Evolutionary conservation across 1,139 yeast genomes (phyloP).

Genomic region (Sugiyamaella castrensis): DNA sequence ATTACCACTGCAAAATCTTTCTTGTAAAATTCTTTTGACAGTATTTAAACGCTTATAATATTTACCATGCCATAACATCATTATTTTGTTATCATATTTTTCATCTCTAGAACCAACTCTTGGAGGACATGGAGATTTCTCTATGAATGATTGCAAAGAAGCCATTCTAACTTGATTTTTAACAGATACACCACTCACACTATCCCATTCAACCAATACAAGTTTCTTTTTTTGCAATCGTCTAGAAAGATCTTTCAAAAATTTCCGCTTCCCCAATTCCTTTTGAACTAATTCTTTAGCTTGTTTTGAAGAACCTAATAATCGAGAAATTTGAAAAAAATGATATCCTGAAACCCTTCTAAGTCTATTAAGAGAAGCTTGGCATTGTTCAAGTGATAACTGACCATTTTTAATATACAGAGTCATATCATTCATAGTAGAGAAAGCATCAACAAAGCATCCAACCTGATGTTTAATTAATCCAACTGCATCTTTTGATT

Average conservation of each 20-base stretch:
- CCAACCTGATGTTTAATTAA: slow-evolving; percentile 19
- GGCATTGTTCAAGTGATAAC: slow-evolving; percentile 10
- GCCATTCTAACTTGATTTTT: slow-evolving; percentile 17
- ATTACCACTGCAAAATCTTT: slow-evolving; percentile 6
- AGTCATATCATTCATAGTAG: slow-evolving; percentile 13
- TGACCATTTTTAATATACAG: slow-evolving; percentile 11
- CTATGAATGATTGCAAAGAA: slow-evolving; percentile 14
- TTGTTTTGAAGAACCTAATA: slow-evolving; percentile 20
- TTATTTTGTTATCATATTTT: slow-evolving; percentile 11
- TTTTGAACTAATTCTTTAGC: slow-evolving; percentile 21
- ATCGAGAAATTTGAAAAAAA: slow-evolving; percentile 13
- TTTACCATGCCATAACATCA: slow-evolving; percentile 19
- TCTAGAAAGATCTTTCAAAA: slow-evolving; percentile 16
- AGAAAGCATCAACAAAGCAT: slow-evolving; percentile 12
- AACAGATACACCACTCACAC: background rate
- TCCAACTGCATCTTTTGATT: slow-evolving; percentile 23
- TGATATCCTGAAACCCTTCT: slow-evolving; percentile 11
- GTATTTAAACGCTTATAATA: slow-evolving; percentile 8
- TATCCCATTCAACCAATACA: slow-evolving; percentile 14
- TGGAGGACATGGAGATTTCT: slow-evolving; percentile 13
- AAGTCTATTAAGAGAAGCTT: slow-evolving; percentile 6
- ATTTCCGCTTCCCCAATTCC: slow-evolving; percentile 18
- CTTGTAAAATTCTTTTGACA: slow-evolving; percentile 1
- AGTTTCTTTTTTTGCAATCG: slow-evolving; percentile 11
- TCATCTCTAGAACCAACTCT: slow-evolving; percentile 21